Base-by-base conservation (phyloP, 495 filamentous ascomycete genomes). In the Aspergillus mulundensis region DNA sequence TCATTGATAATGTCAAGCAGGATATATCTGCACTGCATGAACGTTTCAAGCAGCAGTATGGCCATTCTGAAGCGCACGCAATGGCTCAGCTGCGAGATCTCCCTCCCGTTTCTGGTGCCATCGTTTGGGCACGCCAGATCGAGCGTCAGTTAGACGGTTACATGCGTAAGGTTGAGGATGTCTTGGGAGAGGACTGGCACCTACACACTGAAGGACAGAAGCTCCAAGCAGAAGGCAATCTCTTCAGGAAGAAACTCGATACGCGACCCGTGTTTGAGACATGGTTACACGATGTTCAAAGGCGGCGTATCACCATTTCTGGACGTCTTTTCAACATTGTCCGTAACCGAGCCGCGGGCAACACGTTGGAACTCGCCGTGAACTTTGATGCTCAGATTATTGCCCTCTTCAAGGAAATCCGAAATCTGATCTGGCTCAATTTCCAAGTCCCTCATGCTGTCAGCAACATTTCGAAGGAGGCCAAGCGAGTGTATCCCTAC, bases 301-400 rank as follows among this genome's bases (percentile, higher is more conserved):
- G 85, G 58, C 85, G 90, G 58, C 87, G 94, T 53, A 87, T 97
- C 48, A 88, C 89, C 2, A 97, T 99, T 50, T 84, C 88, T 19
- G 94, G 94, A 11, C 85, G 90, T 16, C 81, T 99, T 6, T 99
- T 99, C 74, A 87, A 85, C 59, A 91, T 99, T 62, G 84, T 79
- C 49, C 87, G 86, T 62, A 93, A 95, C 60, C 84, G 94, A 44
- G 86, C 91, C 4, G 86, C 89, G 5, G 91, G 90, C 55, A 94
- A 96, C 66, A 80, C 80, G 8, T 69, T 96, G 34, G 92, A 97
- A 69, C 80, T 99, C 15, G 82, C 80, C 5, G 90, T 99, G 65
- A 99, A 97, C 69, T 99, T 99, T 57, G 92, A 99, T 70, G 84
- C 89, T 8, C 93, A 97, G 65, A 88, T 97, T 56, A 99, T 97